phyloP scores from a whole-genome alignment of 139 green algal species.

The Auxenochlorella protothecoides region DNA sequence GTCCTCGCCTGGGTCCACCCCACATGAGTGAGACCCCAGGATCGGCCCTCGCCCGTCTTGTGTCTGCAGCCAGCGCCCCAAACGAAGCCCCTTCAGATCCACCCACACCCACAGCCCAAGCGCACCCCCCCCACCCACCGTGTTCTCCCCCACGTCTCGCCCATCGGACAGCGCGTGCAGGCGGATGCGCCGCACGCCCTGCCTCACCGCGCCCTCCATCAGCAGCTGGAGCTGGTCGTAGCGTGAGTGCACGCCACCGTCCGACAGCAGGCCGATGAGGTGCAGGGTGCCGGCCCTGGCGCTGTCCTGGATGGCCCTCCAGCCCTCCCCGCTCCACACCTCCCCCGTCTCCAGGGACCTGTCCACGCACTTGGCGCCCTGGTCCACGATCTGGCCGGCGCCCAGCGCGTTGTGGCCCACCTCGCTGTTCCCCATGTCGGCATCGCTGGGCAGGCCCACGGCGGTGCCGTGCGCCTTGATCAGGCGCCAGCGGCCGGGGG shows the following conservation, averaged over 20 bases:
- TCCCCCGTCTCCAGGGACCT: constrained; percentile 57
- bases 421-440: constrained; percentile 88
- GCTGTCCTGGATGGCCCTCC: constrained; percentile 63
- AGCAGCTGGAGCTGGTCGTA: constrained; percentile 55
- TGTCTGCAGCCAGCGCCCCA: too few species aligned
- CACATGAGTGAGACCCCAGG: too few species aligned
- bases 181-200: constrained; percentile 45
- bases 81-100: too few species aligned
- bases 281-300: constrained; percentile 75
- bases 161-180: constrained; percentile 57
- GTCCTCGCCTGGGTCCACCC: too few species aligned
- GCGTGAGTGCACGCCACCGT: constrained; percentile 86
- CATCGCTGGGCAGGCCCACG: constrained; percentile 83
- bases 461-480: constrained; percentile 80
- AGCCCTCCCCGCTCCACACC: constrained; percentile 55
- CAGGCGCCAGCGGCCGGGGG: constrained; percentile 36
- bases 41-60: too few species aligned
- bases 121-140: constrained; percentile 38
- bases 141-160: constrained; percentile 48
- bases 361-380: constrained; percentile 84
- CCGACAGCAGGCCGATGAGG: constrained; percentile 83
- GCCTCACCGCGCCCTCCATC: constrained; percentile 33
- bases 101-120: neutral
- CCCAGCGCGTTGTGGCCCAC: constrained; percentile 78
- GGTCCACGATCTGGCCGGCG: constrained; percentile 73